Evolutionary conservation across 768 basidiomycete species (phyloP), one percentile per base, ranked within the genome.

Genomic region (Tulasnella sp.): DNA sequence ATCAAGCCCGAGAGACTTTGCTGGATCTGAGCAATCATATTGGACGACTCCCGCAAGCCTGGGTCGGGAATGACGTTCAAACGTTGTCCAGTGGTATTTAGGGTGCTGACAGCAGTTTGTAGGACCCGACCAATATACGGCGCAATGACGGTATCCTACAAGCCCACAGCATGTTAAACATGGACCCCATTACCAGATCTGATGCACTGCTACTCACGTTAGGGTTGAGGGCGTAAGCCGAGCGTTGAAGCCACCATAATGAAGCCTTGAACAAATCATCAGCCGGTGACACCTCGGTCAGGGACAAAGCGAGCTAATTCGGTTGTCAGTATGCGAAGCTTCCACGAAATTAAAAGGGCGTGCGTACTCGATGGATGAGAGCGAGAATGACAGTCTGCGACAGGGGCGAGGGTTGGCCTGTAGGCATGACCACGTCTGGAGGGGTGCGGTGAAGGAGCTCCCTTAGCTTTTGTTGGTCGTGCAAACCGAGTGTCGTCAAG

Each of bases 321-420:
- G 34, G 40, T 31, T 40, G 46, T 58, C 60, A 77, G 28, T 37
- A 69, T 69, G 28, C 64, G 31, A 69, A 37, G 34, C 64, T 31
- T 69, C 64, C 2, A 37, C 76, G 78, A 60, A 69, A 80, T 64
- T 46, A 34, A 77, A 73, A 37, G 24, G 11, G n/a, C 74, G 22
- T 22, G 88, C 93, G 82, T 87, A 95, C 94, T 79, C 94, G 89
- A 84, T 95, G 94, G 82, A 96, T 90, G 83, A 95, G 90, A 37
- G 94, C 95, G 84, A 96, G 87, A 82, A 95, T 89, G 74, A 96
- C 94, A 37, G 94, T 94, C 84, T 95, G 95, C 28, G 94, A 95
- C 54, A 96, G 88, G 22, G 93, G 91, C 48, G 90, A 79, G 42
- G 60, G 87, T 41, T 89, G 87, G 37, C 92, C 91, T 16, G 64